Percentiles rank a stretch among this genome's conserved stretches.
phyloP scores from a whole-genome alignment of 2,329 filamentous ascomycete genomes.

The Phyllosticta citrichinensis region DNA sequence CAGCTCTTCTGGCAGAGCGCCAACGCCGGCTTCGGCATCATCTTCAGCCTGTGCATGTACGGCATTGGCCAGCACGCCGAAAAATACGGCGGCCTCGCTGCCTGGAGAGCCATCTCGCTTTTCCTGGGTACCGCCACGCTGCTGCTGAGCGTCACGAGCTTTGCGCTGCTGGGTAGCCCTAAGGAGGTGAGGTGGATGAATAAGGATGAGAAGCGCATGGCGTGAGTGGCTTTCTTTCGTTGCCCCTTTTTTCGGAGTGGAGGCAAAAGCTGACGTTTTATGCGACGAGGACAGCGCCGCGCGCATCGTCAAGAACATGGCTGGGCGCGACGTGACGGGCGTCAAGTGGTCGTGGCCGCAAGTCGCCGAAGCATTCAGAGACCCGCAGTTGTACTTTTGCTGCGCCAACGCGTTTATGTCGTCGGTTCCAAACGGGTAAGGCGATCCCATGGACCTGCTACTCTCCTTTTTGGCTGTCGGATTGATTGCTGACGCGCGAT shows the following conservation, averaged over 20 bases:
- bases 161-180: constrained; percentile 16
- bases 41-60: constrained; percentile 8
- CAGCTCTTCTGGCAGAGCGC: constrained; percentile 29
- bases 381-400: constrained; percentile 10
- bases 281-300: background rate
- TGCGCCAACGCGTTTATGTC: constrained; percentile 9
- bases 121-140: constrained; percentile 13
- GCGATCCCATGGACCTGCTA: background rate
- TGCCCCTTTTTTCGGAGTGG: too few relatives aligned
- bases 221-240: background rate
- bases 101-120: constrained; percentile 8
- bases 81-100: constrained; percentile 4
- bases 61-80: constrained; percentile 8
- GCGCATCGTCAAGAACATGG: constrained; percentile 6
- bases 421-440: constrained; percentile 9
- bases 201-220: constrained; percentile 10
- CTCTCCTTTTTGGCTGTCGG: too few relatives aligned
- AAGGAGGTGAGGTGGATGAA: constrained; percentile 17
- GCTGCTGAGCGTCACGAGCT: constrained; percentile 13
- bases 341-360: constrained; percentile 9
- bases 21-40: constrained; percentile 24
- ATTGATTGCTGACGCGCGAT: background rate
- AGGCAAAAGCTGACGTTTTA: too few relatives aligned
- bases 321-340: constrained; percentile 7
- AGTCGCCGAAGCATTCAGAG: constrained; percentile 4